Conservation (phyloP, 2,329 filamentous ascomycete species). For the Colletotrichum australisinense region DNA sequence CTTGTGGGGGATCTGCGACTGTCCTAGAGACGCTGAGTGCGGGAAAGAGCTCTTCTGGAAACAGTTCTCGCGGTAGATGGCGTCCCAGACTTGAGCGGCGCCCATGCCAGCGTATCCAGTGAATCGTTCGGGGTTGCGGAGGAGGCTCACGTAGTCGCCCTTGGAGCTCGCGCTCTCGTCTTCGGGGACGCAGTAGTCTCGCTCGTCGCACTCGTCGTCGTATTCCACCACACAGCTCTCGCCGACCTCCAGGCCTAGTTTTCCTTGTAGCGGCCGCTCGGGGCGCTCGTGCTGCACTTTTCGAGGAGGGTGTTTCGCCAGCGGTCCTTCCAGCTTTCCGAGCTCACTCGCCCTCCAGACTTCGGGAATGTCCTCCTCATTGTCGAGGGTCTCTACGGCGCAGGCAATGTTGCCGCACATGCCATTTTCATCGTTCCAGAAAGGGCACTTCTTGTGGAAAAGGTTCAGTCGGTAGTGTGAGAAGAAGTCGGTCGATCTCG, state of each 20-base stretch:
- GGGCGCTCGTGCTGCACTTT: slow-evolving; percentile 76
- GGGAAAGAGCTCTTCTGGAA: slow-evolving; percentile 79
- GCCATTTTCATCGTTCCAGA: slow-evolving; percentile 93
- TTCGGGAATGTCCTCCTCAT: slow-evolving; percentile 91
- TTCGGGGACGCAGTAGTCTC: slow-evolving; percentile 96
- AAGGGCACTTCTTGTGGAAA: slow-evolving; percentile 94
- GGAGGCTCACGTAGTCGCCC: slow-evolving; percentile 94
- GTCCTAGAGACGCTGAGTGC: slow-evolving; percentile 65
- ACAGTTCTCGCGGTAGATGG: slow-evolving; percentile 97
- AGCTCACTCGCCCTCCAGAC: slow-evolving; percentile 94
- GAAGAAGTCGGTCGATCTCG: slow-evolving; percentile 94
- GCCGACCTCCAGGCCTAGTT: slow-evolving; percentile 85
- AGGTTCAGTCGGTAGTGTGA: slow-evolving; percentile 96
- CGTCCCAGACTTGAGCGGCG: slow-evolving; percentile 92
- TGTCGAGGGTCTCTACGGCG: slow-evolving; percentile 93
- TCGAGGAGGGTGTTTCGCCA: slow-evolving; percentile 87
- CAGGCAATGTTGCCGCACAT: slow-evolving; percentile 98
- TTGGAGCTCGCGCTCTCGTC: slow-evolving; percentile 89
- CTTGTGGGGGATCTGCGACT: slow-evolving; percentile 50
- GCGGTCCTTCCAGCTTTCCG: slow-evolving; percentile 90
- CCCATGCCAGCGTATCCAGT: slow-evolving; percentile 92
- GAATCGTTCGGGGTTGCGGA: slow-evolving; percentile 94
- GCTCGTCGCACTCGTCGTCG: slow-evolving; percentile 95
- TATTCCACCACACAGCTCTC: slow-evolving; percentile 98
- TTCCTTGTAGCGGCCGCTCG: slow-evolving; percentile 81